A percentile compares a stretch with the other conserved stretches of the same genome.
Conservation (phyloP, 371 early-diverging fungal genomes). For the Batkoa obscura region DNA sequence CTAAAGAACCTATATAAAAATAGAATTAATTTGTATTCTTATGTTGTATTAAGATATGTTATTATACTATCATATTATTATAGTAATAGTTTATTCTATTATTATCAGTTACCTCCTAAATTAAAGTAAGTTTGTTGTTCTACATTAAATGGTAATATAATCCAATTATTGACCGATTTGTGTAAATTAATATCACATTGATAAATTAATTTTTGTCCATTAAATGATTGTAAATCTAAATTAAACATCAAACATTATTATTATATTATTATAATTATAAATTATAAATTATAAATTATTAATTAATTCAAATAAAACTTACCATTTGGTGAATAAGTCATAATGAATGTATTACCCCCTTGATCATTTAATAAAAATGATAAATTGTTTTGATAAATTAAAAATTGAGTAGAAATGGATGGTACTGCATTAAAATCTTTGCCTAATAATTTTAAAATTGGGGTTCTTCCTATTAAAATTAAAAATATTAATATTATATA, state of each 20-base stretch:
- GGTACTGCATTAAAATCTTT: slow-evolving; percentile 26
- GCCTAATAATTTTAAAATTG: slow-evolving; percentile 73
- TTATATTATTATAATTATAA: no score
- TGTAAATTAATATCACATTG: slow-evolving; percentile 78
- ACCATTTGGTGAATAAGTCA: slow-evolving; percentile 77
- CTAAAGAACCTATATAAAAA: slow-evolving; percentile 25
- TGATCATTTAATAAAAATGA: slow-evolving; percentile 66
- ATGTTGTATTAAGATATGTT: background rate
- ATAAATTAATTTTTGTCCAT: slow-evolving; percentile 76
- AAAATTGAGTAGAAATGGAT: slow-evolving; percentile 23
- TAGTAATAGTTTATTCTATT: background rate
- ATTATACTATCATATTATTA: slow-evolving; percentile 4
- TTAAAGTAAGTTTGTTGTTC: slow-evolving; percentile 11
- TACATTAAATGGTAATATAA: slow-evolving; percentile 25
- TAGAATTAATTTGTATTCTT: background rate
- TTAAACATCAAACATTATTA: no score
- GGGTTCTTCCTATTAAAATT: slow-evolving; percentile 69
- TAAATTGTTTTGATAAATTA: slow-evolving; percentile 53
- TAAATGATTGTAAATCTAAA: slow-evolving; percentile 76
- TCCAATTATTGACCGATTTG: slow-evolving; percentile 38
- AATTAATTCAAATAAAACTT: slow-evolving; percentile 11
- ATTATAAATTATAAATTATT: background rate
- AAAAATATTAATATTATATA: slow-evolving; percentile 48
- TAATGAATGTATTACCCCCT: slow-evolving; percentile 58
- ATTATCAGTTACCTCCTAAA: slow-evolving; percentile 9